Evolutionary conservation across 495 filamentous ascomycete species (phyloP).

Genomic region (Xylaria bambusicola): DNA sequence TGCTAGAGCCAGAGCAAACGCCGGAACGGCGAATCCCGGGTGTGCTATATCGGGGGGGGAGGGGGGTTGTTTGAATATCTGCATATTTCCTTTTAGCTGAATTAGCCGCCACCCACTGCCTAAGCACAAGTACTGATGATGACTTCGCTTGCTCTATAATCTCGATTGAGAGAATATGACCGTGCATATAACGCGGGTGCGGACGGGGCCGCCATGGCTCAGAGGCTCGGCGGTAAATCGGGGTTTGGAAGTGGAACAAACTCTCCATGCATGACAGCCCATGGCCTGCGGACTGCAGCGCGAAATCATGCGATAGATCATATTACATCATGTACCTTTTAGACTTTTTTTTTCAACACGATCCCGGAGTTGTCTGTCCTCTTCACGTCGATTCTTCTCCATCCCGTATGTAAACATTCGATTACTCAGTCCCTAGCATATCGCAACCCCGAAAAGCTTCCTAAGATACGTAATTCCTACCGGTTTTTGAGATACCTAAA

Average conservation of each 20-base stretch:
- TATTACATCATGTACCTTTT: slow-evolving; percentile 22
- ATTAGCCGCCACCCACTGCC: too few relatives aligned
- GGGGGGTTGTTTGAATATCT: too few relatives aligned
- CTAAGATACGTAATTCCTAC: neutral
- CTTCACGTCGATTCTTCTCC: neutral
- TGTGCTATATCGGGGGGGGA: neutral
- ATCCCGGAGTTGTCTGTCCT: too few relatives aligned
- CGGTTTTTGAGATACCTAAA: neutral
- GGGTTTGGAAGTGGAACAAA: slow-evolving; percentile 7
- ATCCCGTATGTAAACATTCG: neutral
- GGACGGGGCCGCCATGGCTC: slow-evolving; percentile 9
- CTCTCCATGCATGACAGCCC: slow-evolving; percentile 1
- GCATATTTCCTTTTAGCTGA: neutral
- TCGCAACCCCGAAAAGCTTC: slow-evolving; percentile 8
- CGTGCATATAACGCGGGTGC: too few relatives aligned
- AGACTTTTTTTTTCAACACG: too few relatives aligned
- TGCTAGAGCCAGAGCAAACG: slow-evolving; percentile 10
- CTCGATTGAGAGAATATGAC: too few relatives aligned
- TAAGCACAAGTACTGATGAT: too few relatives aligned
- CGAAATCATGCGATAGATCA: slow-evolving; percentile 14
- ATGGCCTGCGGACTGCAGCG: neutral
- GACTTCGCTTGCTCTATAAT: too few relatives aligned
- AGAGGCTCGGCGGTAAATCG: slow-evolving; percentile 5
- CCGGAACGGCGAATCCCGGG: slow-evolving; percentile 19
- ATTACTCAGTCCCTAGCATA: slow-evolving; percentile 11